Conservation (phyloP, 73 alveolate species). For the Blepharisma japonicum region DNA sequence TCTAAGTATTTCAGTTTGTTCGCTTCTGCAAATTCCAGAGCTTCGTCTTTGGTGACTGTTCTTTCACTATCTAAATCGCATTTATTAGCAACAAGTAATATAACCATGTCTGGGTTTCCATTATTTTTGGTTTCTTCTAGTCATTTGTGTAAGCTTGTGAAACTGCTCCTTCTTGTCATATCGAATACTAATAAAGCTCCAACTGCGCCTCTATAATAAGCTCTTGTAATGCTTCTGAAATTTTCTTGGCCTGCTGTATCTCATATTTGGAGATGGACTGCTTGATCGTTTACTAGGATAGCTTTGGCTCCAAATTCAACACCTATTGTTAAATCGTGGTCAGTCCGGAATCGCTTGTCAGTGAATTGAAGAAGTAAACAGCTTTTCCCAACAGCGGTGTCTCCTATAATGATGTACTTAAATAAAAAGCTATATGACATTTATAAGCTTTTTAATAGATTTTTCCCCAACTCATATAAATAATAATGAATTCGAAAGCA, state of each 20-base stretch:
- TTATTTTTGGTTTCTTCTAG: slow-evolving; percentile 42
- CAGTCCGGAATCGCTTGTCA: slow-evolving; percentile 68
- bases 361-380: slow-evolving; percentile 76
- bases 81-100: slow-evolving; percentile 50
- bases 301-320: slow-evolving; percentile 89
- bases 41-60: slow-evolving; percentile 66
- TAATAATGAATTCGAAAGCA: too few species aligned
- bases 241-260: slow-evolving; percentile 97
- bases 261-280: slow-evolving; percentile 85
- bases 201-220: slow-evolving; percentile 87
- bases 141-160: slow-evolving; percentile 47
- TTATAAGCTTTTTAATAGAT: slow-evolving; percentile 27
- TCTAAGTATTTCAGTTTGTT: slow-evolving; percentile 67
- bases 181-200: slow-evolving; percentile 90
- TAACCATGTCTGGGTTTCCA: slow-evolving; percentile 41
- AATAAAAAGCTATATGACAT: slow-evolving; percentile 52
- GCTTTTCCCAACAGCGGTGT: slow-evolving; percentile 86
- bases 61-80: slow-evolving; percentile 55
- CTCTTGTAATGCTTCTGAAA: slow-evolving; percentile 80
- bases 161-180: slow-evolving; percentile 66
- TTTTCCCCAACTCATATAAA: not conserved
- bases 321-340: slow-evolving; percentile 90
- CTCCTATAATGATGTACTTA: slow-evolving; percentile 73
- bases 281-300: slow-evolving; percentile 59
- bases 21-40: slow-evolving; percentile 65